Percentiles rank a stretch among this genome's conserved stretches.
phyloP scores from a whole-genome alignment of 1,284 basidiomycete species.

The Agroathelia rolfsii region DNA sequence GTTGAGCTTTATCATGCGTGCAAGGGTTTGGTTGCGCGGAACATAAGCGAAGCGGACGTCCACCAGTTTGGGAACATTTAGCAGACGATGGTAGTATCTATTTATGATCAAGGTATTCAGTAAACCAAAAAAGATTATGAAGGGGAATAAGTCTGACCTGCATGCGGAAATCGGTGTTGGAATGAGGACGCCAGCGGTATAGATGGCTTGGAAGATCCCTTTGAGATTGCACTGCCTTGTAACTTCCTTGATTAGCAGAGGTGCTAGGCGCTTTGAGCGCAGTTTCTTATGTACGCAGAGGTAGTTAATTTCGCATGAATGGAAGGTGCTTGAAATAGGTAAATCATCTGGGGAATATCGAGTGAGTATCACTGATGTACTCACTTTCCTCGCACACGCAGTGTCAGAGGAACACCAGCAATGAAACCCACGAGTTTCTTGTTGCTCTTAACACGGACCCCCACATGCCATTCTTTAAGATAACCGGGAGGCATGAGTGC shows the following conservation, averaged over 20 bases:
- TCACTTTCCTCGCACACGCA: constrained; percentile 76
- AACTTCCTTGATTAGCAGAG: constrained; percentile 97
- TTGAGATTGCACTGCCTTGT: constrained; percentile 87
- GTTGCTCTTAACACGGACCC: constrained; percentile 84
- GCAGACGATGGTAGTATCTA: constrained; percentile 87
- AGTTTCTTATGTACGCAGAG: constrained; percentile 98
- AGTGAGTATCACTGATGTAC: no score
- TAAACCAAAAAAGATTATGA: background rate
- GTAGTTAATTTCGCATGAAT: constrained; percentile 91
- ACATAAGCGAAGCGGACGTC: constrained; percentile 88
- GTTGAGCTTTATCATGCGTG: constrained; percentile 73
- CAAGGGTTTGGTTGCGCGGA: constrained; percentile 76
- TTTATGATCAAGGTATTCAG: constrained; percentile 7
- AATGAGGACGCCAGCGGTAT: constrained; percentile 86
- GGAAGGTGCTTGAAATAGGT: constrained; percentile 43
- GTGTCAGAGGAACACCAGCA: constrained; percentile 81
- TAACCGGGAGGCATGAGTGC: constrained; percentile 93
- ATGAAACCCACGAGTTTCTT: constrained; percentile 98
- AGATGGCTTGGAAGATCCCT: constrained; percentile 95
- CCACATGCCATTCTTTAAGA: constrained; percentile 90
- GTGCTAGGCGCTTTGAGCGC: constrained; percentile 90
- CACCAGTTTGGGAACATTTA: constrained; percentile 89
- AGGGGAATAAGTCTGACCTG: constrained; percentile 35
- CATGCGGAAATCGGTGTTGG: constrained; percentile 86
- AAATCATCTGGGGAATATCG: background rate